Evolutionary conservation across 2,329 filamentous ascomycete genomes (phyloP).

Genomic region (Ophiocordyceps sinensis): DNA sequence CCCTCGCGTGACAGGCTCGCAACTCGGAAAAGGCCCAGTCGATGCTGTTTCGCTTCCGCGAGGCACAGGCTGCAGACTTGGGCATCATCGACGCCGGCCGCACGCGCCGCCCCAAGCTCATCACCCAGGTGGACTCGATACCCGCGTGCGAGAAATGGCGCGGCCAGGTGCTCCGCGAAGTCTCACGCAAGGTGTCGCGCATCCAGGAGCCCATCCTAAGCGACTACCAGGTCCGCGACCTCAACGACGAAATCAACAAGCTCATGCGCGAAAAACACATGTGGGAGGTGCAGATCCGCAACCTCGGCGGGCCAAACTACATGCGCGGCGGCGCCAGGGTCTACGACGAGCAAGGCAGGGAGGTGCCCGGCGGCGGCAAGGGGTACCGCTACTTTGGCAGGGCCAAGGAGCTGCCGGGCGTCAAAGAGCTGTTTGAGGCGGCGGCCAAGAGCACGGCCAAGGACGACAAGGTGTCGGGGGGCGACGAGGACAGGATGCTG

Average conservation of each 20-base stretch:
- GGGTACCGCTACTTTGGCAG: conserved; percentile 92
- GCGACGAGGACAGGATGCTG: conserved; percentile 47
- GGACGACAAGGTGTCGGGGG: conserved; percentile 27
- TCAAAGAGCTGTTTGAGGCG: conserved; percentile 90
- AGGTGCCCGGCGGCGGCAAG: conserved; percentile 63
- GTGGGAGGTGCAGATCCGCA: conserved; percentile 95
- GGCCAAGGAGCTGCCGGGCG: conserved; percentile 77
- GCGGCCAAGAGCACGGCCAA: conserved; percentile 48
- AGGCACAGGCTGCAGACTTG: conserved; percentile 87
- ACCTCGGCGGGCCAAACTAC: conserved; percentile 94
- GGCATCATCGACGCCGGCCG: conserved; percentile 91
- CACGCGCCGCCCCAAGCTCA: conserved; percentile 77
- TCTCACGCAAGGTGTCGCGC: conserved; percentile 88
- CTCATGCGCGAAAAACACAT: conserved; percentile 98
- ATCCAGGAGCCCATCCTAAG: conserved; percentile 87
- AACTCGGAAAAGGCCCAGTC: conserved; percentile 98
- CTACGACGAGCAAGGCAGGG: conserved; percentile 59
- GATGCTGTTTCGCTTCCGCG: conserved; percentile 99
- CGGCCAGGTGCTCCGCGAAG: conserved; percentile 91
- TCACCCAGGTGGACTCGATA: conserved; percentile 74
- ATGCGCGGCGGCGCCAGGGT: conserved; percentile 60
- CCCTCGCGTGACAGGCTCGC: conserved; percentile 49
- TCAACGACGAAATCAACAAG: conserved; percentile 99
- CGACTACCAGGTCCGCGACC: conserved; percentile 92
- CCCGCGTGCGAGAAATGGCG: conserved; percentile 94